Evolutionary conservation across 1,284 basidiomycete genomes (phyloP).

Genomic region (Porphyrellus sp.): DNA sequence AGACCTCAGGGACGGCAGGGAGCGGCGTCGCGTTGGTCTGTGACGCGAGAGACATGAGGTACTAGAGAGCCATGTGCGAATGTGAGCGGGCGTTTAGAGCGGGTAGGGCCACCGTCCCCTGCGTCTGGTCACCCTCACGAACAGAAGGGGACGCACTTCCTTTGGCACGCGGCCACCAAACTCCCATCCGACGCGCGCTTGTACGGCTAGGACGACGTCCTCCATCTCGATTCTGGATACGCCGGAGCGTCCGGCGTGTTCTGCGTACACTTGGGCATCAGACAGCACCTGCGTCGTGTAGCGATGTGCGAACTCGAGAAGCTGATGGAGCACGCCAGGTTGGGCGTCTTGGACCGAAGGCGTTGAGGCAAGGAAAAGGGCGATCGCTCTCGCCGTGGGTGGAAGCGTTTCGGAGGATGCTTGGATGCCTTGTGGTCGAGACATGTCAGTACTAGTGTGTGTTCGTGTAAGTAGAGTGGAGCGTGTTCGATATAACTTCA

Average conservation of each 20-base stretch:
- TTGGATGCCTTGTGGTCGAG: conserved; percentile 41
- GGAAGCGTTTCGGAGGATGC: conserved; percentile 69
- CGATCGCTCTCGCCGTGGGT: conserved; percentile 88
- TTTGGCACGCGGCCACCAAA: conserved; percentile 92
- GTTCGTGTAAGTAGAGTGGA: too few relatives aligned
- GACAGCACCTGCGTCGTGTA: conserved; percentile 91
- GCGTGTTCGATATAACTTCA: too few relatives aligned
- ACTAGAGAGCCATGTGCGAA: conserved; percentile 47
- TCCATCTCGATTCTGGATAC: conserved; percentile 76
- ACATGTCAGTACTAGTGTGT: conserved; percentile 49
- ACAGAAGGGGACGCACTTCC: conserved; percentile 62
- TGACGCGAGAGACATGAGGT: conserved; percentile 84
- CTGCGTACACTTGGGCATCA: conserved; percentile 89
- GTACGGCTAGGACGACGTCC: conserved; percentile 88
- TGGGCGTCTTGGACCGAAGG: conserved; percentile 91
- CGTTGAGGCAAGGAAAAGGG: conserved; percentile 90
- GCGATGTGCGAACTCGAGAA: conserved; percentile 94
- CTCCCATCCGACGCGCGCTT: conserved; percentile 92
- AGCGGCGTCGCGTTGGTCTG: conserved; percentile 89
- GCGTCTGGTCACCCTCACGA: too few relatives aligned
- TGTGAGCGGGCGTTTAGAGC: not conserved
- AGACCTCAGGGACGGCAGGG: conserved; percentile 91
- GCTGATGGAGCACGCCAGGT: conserved; percentile 89
- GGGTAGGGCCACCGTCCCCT: too few relatives aligned
- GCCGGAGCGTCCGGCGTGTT: conserved; percentile 80